Evolutionary conservation across 306 rosid species (phyloP).

Genomic region (Albizia julibrissin): DNA sequence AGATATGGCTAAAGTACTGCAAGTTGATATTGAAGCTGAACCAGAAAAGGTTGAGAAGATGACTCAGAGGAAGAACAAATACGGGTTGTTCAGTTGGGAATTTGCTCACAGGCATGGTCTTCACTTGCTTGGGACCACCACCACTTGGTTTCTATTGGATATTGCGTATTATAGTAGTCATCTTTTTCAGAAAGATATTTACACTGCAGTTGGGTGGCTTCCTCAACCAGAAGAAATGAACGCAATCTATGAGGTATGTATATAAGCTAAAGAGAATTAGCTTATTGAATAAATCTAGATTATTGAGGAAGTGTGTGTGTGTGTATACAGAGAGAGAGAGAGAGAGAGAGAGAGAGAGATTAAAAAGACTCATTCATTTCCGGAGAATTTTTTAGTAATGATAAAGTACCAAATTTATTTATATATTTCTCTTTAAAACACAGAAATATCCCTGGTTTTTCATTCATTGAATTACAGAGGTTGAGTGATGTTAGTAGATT

Average conservation of each 20-base stretch:
- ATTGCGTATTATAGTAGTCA: neutral
- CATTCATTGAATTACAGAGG: no score
- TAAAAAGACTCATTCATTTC: no score
- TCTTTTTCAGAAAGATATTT: neutral
- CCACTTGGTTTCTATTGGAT: neutral
- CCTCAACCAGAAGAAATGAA: slow-evolving; percentile 41
- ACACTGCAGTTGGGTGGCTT: neutral
- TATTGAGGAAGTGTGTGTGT: no score
- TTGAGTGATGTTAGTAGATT: no score
- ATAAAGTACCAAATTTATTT: no score
- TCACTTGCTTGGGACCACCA: neutral
- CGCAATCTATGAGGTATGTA: slow-evolving; percentile 42
- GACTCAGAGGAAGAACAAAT: neutral
- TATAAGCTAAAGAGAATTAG: no score
- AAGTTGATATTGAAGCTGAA: slow-evolving; percentile 42
- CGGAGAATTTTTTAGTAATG: no score
- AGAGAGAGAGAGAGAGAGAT: no score
- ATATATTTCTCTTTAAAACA: no score
- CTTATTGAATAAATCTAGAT: no score
- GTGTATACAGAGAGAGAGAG: no score
- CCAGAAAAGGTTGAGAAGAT: slow-evolving; percentile 27
- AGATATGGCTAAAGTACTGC: slow-evolving; percentile 54
- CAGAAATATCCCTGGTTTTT: no score
- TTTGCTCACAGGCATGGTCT: slow-evolving; percentile 42
- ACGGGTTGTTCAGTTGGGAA: slow-evolving; percentile 45